Percentiles rank a stretch among this genome's conserved stretches.
Evolutionary conservation across 345 rosid species (phyloP).

Genomic region (Erucastrum elatum): DNA sequence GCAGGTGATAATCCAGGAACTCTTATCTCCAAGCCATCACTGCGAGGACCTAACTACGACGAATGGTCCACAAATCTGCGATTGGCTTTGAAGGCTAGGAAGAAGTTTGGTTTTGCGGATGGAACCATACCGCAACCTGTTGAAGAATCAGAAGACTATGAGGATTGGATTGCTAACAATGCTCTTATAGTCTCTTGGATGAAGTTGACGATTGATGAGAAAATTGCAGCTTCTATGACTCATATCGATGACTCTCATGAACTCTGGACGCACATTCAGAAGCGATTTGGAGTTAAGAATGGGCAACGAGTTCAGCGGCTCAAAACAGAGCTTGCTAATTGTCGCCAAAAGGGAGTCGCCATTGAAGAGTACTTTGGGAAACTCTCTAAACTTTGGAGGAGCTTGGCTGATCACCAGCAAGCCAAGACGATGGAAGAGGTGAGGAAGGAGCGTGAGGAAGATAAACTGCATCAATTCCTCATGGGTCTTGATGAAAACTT

Average conservation of each 20-base stretch:
- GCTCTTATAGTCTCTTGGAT: not conserved
- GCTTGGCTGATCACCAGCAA: not conserved
- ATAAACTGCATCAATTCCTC: no score
- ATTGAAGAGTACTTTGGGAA: no score
- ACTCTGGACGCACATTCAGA: not conserved
- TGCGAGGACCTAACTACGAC: not conserved
- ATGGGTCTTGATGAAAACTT: no score
- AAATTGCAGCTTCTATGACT: not conserved
- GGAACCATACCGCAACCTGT: not conserved
- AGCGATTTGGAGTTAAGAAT: no score
- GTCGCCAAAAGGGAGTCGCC: no score
- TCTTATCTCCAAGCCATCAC: not conserved
- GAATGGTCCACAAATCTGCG: not conserved
- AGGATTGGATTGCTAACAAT: not conserved
- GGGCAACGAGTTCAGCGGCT: no score
- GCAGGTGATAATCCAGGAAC: not conserved
- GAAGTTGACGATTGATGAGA: no score
- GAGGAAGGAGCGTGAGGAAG: no score
- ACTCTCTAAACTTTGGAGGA: not conserved
- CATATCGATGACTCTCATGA: not conserved
- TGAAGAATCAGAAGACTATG: not conserved
- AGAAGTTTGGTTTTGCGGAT: not conserved
- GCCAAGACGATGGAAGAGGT: not conserved
- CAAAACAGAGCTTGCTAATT: no score
- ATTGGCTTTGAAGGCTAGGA: not conserved